A percentile compares a stretch with the other conserved stretches of the same genome.
These are phyloP conservation scores for Neolentinus lepideus DNA, from an alignment of 1,284 basidiomycete genomes.

Conservation along the genomic window DNA sequence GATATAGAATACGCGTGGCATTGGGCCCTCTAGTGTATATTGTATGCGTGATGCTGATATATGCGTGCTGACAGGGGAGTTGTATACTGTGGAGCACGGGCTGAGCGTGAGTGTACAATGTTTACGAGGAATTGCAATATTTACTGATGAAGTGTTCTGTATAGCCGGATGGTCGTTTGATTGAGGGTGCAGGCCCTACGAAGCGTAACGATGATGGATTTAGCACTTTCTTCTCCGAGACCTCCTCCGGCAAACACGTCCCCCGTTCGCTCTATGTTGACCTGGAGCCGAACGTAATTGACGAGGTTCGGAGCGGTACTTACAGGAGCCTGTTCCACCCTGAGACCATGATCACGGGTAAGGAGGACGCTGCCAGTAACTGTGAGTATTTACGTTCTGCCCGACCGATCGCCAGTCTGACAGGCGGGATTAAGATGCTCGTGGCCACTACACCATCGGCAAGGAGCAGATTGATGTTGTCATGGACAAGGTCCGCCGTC, in stretches of 20 bases:
- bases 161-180: conserved; percentile 90
- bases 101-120: conserved; percentile 64
- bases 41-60: conserved; percentile 22
- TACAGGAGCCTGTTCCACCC: conserved; percentile 99
- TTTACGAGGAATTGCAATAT: conserved; percentile 5
- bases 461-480: conserved; percentile 92
- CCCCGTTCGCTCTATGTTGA: conserved; percentile 98
- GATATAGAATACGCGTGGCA: not conserved
- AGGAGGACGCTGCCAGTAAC: conserved; percentile 99
- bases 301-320: conserved; percentile 93
- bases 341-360: conserved; percentile 96
- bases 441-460: conserved; percentile 97
- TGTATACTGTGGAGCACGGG: conserved; percentile 97
- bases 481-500: conserved; percentile 94
- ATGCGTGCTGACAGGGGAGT: conserved; percentile 42
- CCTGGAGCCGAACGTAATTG: conserved; percentile 95
- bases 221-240: conserved; percentile 95
- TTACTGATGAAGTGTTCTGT: conserved; percentile 8
- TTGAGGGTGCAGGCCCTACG: conserved; percentile 53
- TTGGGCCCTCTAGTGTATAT: conserved; percentile 5
- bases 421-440: conserved; percentile 62
- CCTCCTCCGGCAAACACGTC: conserved; percentile 94
- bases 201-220: conserved; percentile 86
- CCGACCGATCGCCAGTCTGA: not conserved
- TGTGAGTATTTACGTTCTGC: conserved; percentile 46